A percentile compares a stretch with the other conserved stretches of the same genome.
Conservation (phyloP, 176 grass and related monocot species). For the Tillandsia leiboldiana region DNA sequence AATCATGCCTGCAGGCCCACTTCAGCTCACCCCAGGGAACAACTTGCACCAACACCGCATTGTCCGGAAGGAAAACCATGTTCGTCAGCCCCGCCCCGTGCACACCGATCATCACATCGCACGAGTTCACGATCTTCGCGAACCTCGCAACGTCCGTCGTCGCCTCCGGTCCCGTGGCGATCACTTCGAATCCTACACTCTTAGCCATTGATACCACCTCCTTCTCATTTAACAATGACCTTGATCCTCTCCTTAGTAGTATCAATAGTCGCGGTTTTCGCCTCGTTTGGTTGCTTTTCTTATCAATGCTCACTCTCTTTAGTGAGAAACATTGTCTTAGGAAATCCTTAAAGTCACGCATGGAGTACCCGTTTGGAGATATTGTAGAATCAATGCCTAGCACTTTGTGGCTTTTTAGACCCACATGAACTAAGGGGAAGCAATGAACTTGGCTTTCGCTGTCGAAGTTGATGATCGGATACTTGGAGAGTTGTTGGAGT, state of each 20-base stretch:
- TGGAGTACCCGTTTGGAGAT: conserved; percentile 48
- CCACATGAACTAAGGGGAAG: conserved; percentile 55
- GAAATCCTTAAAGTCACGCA: conserved; percentile 52
- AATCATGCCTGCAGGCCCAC: conserved; percentile 44
- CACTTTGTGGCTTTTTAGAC: conserved; percentile 70
- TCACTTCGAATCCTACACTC: conserved; percentile 23
- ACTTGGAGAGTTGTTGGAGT: conserved; percentile 41
- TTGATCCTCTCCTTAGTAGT: conserved; percentile 23
- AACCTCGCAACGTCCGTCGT: conserved; percentile 27
- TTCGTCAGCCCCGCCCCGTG: conserved; percentile 87
- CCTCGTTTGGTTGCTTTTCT: neutral
- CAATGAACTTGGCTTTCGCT: conserved; percentile 46
- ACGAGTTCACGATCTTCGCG: conserved; percentile 43
- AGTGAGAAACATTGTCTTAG: conserved; percentile 36
- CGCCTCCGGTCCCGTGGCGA: conserved; percentile 26
- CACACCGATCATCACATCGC: conserved; percentile 63
- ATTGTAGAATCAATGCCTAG: conserved; percentile 67
- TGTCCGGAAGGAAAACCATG: conserved; percentile 75
- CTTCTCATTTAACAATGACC: conserved; percentile 25
- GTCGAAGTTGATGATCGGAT: conserved; percentile 54
- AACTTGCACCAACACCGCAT: conserved; percentile 65
- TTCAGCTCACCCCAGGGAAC: conserved; percentile 56
- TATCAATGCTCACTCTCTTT: neutral
- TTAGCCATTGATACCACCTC: conserved; percentile 24
- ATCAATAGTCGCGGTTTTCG: conserved; percentile 30